Evolutionary conservation across 2,329 filamentous ascomycete genomes (phyloP).

Genomic region (Lecanicillium sp.): DNA sequence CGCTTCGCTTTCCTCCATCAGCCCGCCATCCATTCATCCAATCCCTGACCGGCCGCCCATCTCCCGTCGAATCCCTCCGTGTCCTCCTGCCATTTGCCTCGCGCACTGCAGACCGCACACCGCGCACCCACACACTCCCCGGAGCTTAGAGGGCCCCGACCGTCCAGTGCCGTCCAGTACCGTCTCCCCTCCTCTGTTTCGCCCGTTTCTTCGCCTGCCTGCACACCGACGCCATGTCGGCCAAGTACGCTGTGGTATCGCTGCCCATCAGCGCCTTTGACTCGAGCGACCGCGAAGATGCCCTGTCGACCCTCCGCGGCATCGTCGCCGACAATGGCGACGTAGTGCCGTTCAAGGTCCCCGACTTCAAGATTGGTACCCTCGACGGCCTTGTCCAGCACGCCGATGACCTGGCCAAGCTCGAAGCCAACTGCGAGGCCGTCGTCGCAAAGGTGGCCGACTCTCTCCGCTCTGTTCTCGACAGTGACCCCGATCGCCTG

Average conservation of each 20-base stretch:
- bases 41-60: not conserved
- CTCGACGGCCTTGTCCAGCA: slow-evolving; percentile 93
- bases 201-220: not conserved
- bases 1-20: not conserved
- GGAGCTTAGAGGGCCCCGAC: not conserved
- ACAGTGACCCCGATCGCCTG: slow-evolving; percentile 76
- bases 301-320: slow-evolving; percentile 66
- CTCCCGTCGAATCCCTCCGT: not conserved
- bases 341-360: slow-evolving; percentile 72
- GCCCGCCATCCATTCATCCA: not conserved
- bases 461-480: slow-evolving; percentile 74
- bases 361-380: slow-evolving; percentile 96
- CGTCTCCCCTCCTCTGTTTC: not conserved
- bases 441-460: slow-evolving; percentile 87
- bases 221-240: slow-evolving; percentile 34
- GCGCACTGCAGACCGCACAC: too few relatives aligned
- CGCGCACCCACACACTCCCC: too few relatives aligned
- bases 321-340: slow-evolving; percentile 72
- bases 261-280: slow-evolving; percentile 83
- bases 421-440: slow-evolving; percentile 70
- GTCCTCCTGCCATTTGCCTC: not conserved
- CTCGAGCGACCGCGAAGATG: slow-evolving; percentile 73
- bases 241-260: slow-evolving; percentile 81
- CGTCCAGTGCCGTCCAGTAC: not conserved
- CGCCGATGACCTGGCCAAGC: slow-evolving; percentile 88